A percentile compares a stretch with the other conserved stretches of the same genome.
These are phyloP conservation scores for Coniochaeta prunicola DNA, from an alignment of 2,329 filamentous ascomycete species.

Conservation along the genomic window DNA sequence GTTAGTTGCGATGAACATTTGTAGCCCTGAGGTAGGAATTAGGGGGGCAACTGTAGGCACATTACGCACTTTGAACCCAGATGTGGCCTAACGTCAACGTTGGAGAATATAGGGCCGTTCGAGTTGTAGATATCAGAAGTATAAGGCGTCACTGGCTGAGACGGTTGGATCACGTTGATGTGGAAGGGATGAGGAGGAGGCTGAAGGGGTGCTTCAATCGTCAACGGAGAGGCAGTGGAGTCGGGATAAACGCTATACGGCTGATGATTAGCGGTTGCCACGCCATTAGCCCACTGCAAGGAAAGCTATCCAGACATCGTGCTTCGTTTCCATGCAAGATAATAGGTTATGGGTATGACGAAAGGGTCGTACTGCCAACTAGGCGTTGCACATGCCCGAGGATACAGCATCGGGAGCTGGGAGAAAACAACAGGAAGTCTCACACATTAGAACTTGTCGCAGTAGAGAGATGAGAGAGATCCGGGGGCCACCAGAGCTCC, in stretches of 20 bases:
- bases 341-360: constrained; percentile 21
- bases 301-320: constrained; percentile 14
- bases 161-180: constrained; percentile 42
- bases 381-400: constrained; percentile 34
- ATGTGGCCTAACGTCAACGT: constrained; percentile 46
- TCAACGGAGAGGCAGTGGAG: constrained; percentile 41
- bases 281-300: constrained; percentile 12
- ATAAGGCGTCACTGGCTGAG: constrained; percentile 41
- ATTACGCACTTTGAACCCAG: constrained; percentile 49
- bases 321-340: constrained; percentile 25
- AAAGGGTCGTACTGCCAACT: constrained; percentile 36
- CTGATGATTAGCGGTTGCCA: constrained; percentile 22
- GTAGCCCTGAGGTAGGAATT: neutral
- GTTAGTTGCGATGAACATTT: constrained; percentile 21
- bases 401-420: constrained; percentile 31
- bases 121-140: constrained; percentile 42
- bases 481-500: constrained; percentile 13
- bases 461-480: neutral
- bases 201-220: constrained; percentile 44
- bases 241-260: constrained; percentile 46
- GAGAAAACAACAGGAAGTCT: constrained; percentile 7
- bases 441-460: constrained; percentile 16
- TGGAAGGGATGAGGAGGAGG: constrained; percentile 38
- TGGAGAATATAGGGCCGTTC: constrained; percentile 34
- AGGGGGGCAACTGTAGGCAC: constrained; percentile 5